phyloP scores from a whole-genome alignment of 176 grass and related monocot species.

The Hsuehochloa calcarea region DNA sequence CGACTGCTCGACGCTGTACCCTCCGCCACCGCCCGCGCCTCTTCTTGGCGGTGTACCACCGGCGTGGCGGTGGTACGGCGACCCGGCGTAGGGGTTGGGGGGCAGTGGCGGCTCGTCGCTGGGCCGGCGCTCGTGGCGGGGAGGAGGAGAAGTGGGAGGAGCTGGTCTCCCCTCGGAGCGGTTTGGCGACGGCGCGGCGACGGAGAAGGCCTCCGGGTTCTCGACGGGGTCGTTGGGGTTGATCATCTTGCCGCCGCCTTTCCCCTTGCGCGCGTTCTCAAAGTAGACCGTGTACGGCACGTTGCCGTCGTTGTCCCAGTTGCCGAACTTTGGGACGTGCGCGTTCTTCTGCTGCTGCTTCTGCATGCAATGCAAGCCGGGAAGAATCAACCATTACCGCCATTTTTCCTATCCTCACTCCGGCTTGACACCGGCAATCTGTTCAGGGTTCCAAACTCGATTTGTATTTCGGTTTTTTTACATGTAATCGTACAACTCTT shows the following conservation, averaged over 20 bases:
- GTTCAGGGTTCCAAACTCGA: not conserved
- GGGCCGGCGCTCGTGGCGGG: slow-evolving; percentile 38
- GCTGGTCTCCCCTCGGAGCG: slow-evolving; percentile 29
- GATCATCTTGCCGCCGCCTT: slow-evolving; percentile 59
- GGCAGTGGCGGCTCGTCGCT: slow-evolving; percentile 31
- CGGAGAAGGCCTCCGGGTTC: slow-evolving; percentile 70
- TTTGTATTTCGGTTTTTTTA: not conserved
- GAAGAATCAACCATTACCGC: not conserved
- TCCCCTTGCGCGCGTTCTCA: slow-evolving; percentile 71
- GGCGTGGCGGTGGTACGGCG: slow-evolving; percentile 35
- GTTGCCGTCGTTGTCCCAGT: slow-evolving; percentile 72
- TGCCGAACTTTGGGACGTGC: slow-evolving; percentile 68
- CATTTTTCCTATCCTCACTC: not conserved
- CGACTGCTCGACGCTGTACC: slow-evolving; percentile 43
- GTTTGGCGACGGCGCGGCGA: slow-evolving; percentile 28
- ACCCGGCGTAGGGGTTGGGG: slow-evolving; percentile 41
- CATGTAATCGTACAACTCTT: not conserved
- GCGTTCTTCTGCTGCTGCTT: slow-evolving; percentile 50
- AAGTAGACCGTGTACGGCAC: slow-evolving; percentile 76
- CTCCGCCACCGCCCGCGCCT: not conserved
- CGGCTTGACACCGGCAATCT: not conserved
- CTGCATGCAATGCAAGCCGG: not conserved
- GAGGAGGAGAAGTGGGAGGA: not conserved
- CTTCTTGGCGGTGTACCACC: slow-evolving; percentile 14
- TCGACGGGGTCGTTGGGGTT: slow-evolving; percentile 84